Base-by-base conservation (phyloP, 1,139 yeast species). In the Sugiyamaella japonica region DNA sequence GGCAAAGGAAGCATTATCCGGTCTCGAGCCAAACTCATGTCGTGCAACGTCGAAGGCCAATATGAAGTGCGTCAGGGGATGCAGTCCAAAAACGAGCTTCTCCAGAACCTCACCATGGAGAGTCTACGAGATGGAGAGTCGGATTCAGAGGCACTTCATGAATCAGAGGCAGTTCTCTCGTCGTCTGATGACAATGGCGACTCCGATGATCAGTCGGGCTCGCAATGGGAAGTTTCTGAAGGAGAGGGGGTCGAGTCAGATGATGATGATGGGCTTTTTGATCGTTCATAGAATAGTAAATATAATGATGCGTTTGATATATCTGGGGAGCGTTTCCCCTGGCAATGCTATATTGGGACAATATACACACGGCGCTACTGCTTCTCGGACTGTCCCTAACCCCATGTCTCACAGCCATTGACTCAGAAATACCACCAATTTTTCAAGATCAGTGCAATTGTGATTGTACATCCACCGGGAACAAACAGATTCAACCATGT, bases 11-110 rank as follows among this genome's bases (percentile, higher is more conserved):
- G 84, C 1, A 73, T 74, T 15, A 78, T 95, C 43, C 84, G 81
- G 29, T 62, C 61, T 20, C 63, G 61, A 42, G 53, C 63, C 28
- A 61, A 58, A 29, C 59, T 67, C 16, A 81, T 83, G 10, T 85
- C 86, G 62, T 90, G 97, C 75, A 85, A 89, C 60, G 85, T 93
- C 29, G 98, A 91, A 69, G 89, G 95, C 12, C 77, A 83, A 1
- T 88, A 85, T 66, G 78, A 76, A 36, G 90, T 91, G 25, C 75
- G 79, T 1, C 74, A 77, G 56, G 72, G 68, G 9, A 79, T 88
- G 4, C 83, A 78, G 57, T 74, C 87, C 49, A 91, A 91, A 74
- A 95, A 96, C 60, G 98, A 93, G 67, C 85, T 88, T 0, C 76
- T 93, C 61, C 79, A 86, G 60, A 82, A 84, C 61, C 75, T 86